Base-by-base conservation (phyloP, 2,329 filamentous ascomycete species). In the Ceratocystiopsis sp. region DNA sequence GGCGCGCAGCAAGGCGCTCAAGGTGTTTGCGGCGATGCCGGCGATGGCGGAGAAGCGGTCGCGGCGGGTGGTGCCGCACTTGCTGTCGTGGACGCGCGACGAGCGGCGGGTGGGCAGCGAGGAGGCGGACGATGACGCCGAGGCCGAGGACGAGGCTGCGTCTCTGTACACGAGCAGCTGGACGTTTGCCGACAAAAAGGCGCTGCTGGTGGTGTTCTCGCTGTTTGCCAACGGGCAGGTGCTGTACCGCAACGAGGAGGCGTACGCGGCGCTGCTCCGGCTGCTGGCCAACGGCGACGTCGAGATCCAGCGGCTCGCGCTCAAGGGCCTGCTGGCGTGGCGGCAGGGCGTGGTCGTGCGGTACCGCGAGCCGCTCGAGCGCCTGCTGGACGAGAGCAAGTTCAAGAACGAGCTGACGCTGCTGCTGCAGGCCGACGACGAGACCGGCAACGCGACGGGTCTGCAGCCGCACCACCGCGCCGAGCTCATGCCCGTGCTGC, bases 391-490 rank as follows among this genome's bases (percentile, higher is more conserved):
- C 51, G 91, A 96, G 49, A 78, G 83, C 19, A 75, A 84, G 40
- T 94, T 96, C 62, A 84, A 86, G 55, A 91, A 96, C 54, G 89
- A 96, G 57, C 70, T 98, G n/a, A 80, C 85, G 0, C 76, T 91
- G 5, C 81, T 98, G 50, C 71, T 98, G 42, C 80, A 85, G 54
- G 42, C 38, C 11, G 43, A 44, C 25, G 48, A 46, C 33, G 44
- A 42, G n/a, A 38, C 32, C 35, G 42, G 35, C 44, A 44, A 37
- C 43, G 19, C 13, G 2, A 41, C 37, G n/a, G 73, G 80, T 15
- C 80, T 95, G 50, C 77, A 79, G 50, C 65, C 77, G 8, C 74
- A 80, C 41, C 85, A 98, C 55, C 75, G 81, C 10, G 54, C 64
- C 4, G 73, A 76, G 38, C 61, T 95, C 34, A 84, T 96, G 69